Percentiles rank a stretch among this genome's conserved stretches.
Evolutionary conservation across 2,329 filamentous ascomycete genomes (phyloP).

Genomic region (Colletotrichum aenigma): DNA sequence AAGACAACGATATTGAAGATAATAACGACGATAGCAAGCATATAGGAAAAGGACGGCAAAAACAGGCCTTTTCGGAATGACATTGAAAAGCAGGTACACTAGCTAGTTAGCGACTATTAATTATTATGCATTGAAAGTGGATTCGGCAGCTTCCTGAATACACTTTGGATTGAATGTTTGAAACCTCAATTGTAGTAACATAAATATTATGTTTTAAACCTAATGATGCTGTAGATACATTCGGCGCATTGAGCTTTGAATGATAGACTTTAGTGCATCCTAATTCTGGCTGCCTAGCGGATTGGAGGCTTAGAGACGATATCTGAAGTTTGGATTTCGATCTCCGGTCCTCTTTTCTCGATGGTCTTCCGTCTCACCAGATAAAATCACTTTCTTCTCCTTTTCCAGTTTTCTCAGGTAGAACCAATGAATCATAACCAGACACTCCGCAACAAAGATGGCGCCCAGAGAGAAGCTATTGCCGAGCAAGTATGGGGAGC

Average conservation of each 20-base stretch:
- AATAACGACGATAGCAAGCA: too few species aligned
- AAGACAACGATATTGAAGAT: background rate
- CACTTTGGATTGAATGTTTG: too few species aligned
- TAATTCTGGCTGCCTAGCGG: fast-evolving
- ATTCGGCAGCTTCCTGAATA: too few species aligned
- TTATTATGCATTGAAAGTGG: too few species aligned
- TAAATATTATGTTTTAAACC: too few species aligned
- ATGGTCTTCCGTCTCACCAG: background rate
- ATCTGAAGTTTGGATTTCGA: background rate
- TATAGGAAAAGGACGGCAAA: too few species aligned
- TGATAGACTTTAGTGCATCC: fast-evolving
- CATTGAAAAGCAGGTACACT: too few species aligned
- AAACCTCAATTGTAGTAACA: too few species aligned
- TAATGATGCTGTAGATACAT: fast-evolving
- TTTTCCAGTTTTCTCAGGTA: background rate
- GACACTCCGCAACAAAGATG: background rate
- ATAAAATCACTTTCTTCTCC: background rate
- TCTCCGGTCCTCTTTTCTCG: background rate
- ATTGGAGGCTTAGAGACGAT: background rate
- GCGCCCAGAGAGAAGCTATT: background rate
- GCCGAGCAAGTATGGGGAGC: slow-evolving; percentile 32
- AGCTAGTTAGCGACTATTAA: too few species aligned
- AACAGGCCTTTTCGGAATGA: too few species aligned
- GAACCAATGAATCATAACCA: background rate
- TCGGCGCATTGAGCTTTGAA: background rate